Evolutionary conservation across 148 eudicot genomes (phyloP), one percentile per base, ranked within the genome.

Genomic region (Diospyros lotus): DNA sequence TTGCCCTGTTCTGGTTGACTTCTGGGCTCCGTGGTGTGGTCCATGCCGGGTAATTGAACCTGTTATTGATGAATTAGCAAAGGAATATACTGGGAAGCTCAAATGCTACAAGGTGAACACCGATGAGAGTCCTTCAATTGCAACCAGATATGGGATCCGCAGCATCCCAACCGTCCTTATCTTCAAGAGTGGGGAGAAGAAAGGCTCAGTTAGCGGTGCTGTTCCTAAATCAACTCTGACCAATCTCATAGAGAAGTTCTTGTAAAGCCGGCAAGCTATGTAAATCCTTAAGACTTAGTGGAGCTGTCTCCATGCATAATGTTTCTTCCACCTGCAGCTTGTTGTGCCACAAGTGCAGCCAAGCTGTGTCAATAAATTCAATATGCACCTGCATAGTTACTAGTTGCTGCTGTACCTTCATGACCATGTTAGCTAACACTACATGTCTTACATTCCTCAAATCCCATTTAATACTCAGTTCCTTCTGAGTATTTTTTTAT

Each of bases 1-100:
- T 41, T 43, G 66, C 45, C 90, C 92, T 1, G 96, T 88, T 45
- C 80, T 92, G 60, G 94, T 94, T 46, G 98, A 89, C 64, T 94
- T 94, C 79, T 94, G 96, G 98, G 98, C 98, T 62, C 97, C 98
- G 63, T 94, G 97, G 98, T 94, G 98, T 73, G 97, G 96, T 51
- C 98, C 97, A 8, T 94, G 98, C 82, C 89, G 92, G 50, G 89
- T 92, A 84, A 88, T 94, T 76, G 83, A 85, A 73, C 96, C 97
- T 2, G 72, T 89, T 38, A 82, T 94, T 8, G 89, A 92, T 48
- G 97, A 94, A 75, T 64, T 94, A 68, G 90, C 98, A 45, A 85
- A 83, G 81, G 76, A 90, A 52, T 92, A 82, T 60, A 78, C 84
- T 11, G 97, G 91, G 18, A 92, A 92, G 79, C 89, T 94, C 77